Evolutionary conservation across 2,329 filamentous ascomycete species (phyloP), one percentile per base, ranked within the genome.

Genomic region (Trichoderma semiorbis): DNA sequence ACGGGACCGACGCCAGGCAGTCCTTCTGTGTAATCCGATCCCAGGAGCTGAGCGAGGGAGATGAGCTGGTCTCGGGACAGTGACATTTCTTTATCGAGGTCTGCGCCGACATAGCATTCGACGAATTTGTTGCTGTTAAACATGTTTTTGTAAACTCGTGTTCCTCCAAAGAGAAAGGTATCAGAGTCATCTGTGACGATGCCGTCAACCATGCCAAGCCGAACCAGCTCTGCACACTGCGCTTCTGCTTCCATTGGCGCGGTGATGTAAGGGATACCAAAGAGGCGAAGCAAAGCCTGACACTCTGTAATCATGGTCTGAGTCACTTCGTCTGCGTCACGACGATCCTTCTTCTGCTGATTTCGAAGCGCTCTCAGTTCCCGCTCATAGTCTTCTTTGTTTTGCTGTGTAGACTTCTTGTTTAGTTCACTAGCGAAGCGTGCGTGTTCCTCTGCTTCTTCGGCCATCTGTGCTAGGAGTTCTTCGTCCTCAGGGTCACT

Each of bases 221-320:
- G 84, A 0, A 99, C 95, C 5, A 99, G 88, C 81, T 97, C 93
- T 0, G 96, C 96, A 78, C 96, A 99, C 80, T 99, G 96, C 0
- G 96, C 96, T 85, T 99, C 96, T 0, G 96, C 96, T 86, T 99
- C 96, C 96, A 98, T 98, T 0, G 97, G 97, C 0, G 96, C 96
- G 0, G 95, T 99, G 76, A 99, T 92, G 78, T 99, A 99, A 0
- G 96, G 96, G 12, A 99, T 89, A 0, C 96, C 96, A 80, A 99
- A 99, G 10, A 98, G 88, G 6, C 90, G 88, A 24, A 99, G 88
- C 0, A 99, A 87, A 60, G 96, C 92, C 79, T 99, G 96, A 74
- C 96, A 98, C 81, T 99, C 97, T 1, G 91, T 90, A 53, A 98
- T 90, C 96, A 99, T 99, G 75, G 95, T 92, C 75, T 97, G 93